A percentile compares a stretch with the other conserved stretches of the same genome.
Evolutionary conservation across 805 yeast species (phyloP).

Genomic region (Schizosaccharomyces lindneri): DNA sequence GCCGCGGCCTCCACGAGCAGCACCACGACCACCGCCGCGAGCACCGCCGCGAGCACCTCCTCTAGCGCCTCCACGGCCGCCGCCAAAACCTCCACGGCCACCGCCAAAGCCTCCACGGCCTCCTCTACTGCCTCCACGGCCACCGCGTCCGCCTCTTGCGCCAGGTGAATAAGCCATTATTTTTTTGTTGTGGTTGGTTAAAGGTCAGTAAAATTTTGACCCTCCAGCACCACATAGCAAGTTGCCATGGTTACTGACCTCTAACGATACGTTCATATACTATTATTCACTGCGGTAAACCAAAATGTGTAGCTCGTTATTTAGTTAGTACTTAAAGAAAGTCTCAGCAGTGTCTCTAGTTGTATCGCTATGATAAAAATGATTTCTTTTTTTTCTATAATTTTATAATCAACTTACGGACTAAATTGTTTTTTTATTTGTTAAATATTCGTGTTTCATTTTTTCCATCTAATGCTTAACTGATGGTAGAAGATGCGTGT

Average conservation of each 20-base stretch:
- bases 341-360: too few relatives aligned
- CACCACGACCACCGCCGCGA: slow-evolving; percentile 21
- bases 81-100: not conserved
- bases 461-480: too few relatives aligned
- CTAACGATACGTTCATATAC: too few relatives aligned
- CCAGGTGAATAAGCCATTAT: slow-evolving; percentile 1
- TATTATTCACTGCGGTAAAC: too few relatives aligned
- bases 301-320: too few relatives aligned
- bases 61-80: not conserved
- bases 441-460: too few relatives aligned
- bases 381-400: too few relatives aligned
- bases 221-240: not conserved
- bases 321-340: too few relatives aligned
- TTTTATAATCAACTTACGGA: too few relatives aligned
- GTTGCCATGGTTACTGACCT: not conserved
- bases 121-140: not conserved
- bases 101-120: not conserved
- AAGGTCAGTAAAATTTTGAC: not conserved
- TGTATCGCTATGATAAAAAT: too few relatives aligned
- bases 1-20: slow-evolving; percentile 10
- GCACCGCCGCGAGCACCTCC: slow-evolving; percentile 8
- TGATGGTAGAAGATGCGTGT: too few relatives aligned
- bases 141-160: slow-evolving; percentile 1
- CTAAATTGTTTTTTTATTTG: too few relatives aligned
- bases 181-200: not conserved